Evolutionary conservation across 2,329 filamentous ascomycete species (phyloP).

Genomic region (Grosmannia clavigera): DNA sequence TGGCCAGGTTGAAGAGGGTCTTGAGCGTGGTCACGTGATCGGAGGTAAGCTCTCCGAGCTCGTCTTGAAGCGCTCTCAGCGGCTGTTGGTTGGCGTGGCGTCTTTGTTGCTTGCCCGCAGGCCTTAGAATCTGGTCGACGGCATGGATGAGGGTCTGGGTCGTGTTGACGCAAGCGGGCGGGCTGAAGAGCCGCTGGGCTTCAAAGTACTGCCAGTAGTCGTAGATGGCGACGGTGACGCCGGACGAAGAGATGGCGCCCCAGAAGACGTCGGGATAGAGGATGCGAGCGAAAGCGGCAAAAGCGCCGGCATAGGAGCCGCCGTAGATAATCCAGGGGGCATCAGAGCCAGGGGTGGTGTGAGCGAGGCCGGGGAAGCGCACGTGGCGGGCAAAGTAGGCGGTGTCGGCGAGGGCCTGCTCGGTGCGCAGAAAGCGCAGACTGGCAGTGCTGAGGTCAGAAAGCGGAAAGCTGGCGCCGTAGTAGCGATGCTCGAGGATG

Average conservation of each 20-base stretch:
- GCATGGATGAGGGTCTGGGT: constrained; percentile 45
- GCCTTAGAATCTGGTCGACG: constrained; percentile 38
- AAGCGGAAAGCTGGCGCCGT: constrained; percentile 62
- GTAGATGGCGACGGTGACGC: constrained; percentile 63
- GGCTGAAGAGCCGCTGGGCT: constrained; percentile 34
- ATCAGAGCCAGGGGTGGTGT: constrained; percentile 36
- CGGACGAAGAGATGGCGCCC: constrained; percentile 69
- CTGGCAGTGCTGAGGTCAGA: constrained; percentile 53
- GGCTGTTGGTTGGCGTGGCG: not conserved
- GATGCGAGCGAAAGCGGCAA: constrained; percentile 64
- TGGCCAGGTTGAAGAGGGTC: constrained; percentile 31
- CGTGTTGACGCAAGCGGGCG: constrained; percentile 48
- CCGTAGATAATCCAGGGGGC: constrained; percentile 66
- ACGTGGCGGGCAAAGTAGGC: constrained; percentile 69
- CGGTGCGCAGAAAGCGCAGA: constrained; percentile 70
- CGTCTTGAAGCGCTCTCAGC: not conserved
- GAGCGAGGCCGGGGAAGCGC: constrained; percentile 55
- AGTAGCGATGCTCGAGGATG: constrained; percentile 79
- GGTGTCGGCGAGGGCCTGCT: constrained; percentile 70
- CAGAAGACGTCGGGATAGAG: constrained; percentile 69
- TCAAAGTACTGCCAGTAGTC: constrained; percentile 59
- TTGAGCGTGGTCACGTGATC: constrained; percentile 21
- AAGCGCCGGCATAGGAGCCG: constrained; percentile 71
- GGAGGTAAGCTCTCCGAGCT: not conserved
- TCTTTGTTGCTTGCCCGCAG: constrained; percentile 16